Base-by-base conservation (phyloP, 305 asterid species). In the Coffea humblotiana region DNA sequence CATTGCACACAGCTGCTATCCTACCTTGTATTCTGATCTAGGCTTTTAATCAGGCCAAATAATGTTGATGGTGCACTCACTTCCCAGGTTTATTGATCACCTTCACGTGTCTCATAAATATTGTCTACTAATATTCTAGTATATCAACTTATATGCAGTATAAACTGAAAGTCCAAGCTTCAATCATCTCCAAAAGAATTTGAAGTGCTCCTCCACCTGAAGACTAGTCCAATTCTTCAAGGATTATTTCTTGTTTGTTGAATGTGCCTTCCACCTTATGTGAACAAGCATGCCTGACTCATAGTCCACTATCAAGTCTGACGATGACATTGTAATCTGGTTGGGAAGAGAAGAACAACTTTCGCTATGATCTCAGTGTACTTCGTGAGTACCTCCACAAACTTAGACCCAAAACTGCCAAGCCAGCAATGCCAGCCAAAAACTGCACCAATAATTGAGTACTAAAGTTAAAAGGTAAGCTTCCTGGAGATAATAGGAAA, bases 301-400 rank as follows among this genome's bases (percentile, higher is more conserved):
- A 25, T 21, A 5, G 47, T 23, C 63, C 21, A 14, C 23, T 54
- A 3, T 2, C n/a, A 14, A 29, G 14, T 68, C 18, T 32, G 6
- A 8, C 8, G 47, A 37, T 27, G 32, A 40, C 37, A 15, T 6
- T n/a, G 32, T 49, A 18, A 13, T 1, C 40, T 12, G 49, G 76
- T 68, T 13, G 43, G 9, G 0, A 29, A 18, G 10, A 32, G 7
- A 3, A 37, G 5, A 49, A 49, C 19, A 66, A 75, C 29, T 43
- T 35, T 72, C 76, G 73, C 87, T 86, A 86, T 16, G 92, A 86
- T 80, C 73, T 87, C 23, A 79, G 65, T 48, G 91, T 87, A 71
- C 89, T 87, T 80, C 88, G 88, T 4, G 88, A 88, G 85, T 86
- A 89, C 89, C 90, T 92, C 99, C 98, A 93, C 77, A 92, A 70